A percentile compares a stretch with the other conserved stretches of the same genome.
Evolutionary conservation across 441 rosid genomes (phyloP).

Genomic region (Pelargonium hybrid): DNA sequence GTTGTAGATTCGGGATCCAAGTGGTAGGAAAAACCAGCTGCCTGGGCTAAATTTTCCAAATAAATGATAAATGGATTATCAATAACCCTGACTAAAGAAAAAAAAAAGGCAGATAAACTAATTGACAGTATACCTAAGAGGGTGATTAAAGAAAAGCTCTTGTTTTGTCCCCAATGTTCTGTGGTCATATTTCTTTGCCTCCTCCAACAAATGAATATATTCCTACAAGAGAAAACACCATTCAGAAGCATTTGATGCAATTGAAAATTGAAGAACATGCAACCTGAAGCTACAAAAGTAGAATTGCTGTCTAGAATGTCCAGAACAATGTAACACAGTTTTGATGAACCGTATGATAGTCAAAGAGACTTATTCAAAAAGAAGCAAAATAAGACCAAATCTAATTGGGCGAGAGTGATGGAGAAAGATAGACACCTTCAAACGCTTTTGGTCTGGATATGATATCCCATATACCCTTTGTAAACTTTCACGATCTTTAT

Average conservation of each 20-base stretch:
- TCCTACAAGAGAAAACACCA: conserved; percentile 37
- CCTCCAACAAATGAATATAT: conserved; percentile 58
- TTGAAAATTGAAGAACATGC: neutral
- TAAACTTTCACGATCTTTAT: conserved; percentile 80
- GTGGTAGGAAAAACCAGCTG: conserved; percentile 97
- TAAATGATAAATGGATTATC: conserved; percentile 13
- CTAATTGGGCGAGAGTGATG: neutral
- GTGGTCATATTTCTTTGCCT: conserved; percentile 90
- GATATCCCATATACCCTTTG: conserved; percentile 98
- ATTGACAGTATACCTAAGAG: conserved; percentile 41
- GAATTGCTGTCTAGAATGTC: neutral
- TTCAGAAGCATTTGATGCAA: neutral
- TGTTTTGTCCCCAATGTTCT: conserved; percentile 79
- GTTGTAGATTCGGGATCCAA: conserved; percentile 83
- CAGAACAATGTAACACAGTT: neutral
- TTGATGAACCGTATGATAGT: neutral
- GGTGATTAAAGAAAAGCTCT: conserved; percentile 92
- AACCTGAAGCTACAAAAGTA: neutral
- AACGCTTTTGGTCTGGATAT: conserved; percentile 75
- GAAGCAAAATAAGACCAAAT: neutral
- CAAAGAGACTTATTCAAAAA: neutral
- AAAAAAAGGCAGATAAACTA: conserved; percentile 5
- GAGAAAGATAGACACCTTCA: conserved; percentile 40
- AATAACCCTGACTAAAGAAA: conserved; percentile 7
- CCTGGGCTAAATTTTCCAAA: conserved; percentile 63